phyloP scores from a whole-genome alignment of 495 filamentous ascomycete genomes.

The Daldinia bambusicola region DNA sequence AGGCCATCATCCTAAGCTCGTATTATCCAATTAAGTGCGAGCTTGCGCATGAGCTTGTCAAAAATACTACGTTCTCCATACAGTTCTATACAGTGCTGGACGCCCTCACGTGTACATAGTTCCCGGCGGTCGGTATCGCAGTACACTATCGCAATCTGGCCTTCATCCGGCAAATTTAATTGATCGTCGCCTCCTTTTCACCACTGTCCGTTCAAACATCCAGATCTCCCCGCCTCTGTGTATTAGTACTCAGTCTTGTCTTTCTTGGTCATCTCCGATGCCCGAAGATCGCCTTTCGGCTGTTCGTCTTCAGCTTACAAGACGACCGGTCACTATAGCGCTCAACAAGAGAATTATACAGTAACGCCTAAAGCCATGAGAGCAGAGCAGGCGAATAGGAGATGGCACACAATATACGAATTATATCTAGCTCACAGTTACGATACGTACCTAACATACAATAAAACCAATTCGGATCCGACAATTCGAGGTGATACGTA shows the following conservation, averaged over 20 bases:
- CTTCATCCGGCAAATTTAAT: constrained; percentile 44
- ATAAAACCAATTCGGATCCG: constrained; percentile 9
- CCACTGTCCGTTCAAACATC: constrained; percentile 28
- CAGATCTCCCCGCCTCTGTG: constrained; percentile 24
- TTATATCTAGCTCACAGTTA: constrained; percentile 10
- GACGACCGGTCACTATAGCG: neutral
- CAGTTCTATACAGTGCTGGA: constrained; percentile 16
- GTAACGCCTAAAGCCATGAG: neutral
- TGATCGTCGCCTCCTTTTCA: constrained; percentile 37
- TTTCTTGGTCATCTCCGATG: constrained; percentile 1
- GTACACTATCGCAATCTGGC: constrained; percentile 20
- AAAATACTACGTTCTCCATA: constrained; percentile 11
- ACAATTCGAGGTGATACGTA: constrained; percentile 13
- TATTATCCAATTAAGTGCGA: constrained; percentile 2
- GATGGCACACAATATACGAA: constrained; percentile 3
- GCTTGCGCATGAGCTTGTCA: neutral
- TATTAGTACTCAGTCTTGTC: neutral
- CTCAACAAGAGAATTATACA: neutral
- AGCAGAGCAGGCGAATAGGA: neutral
- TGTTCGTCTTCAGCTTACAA: constrained; percentile 18
- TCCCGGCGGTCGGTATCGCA: constrained; percentile 33
- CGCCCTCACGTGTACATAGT: constrained; percentile 17
- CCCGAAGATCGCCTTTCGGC: constrained; percentile 7
- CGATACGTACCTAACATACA: constrained; percentile 3
- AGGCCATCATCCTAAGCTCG: neutral